phyloP scores from a whole-genome alignment of 352 stramenopile genomes.

The Blastocystis hominis region DNA sequence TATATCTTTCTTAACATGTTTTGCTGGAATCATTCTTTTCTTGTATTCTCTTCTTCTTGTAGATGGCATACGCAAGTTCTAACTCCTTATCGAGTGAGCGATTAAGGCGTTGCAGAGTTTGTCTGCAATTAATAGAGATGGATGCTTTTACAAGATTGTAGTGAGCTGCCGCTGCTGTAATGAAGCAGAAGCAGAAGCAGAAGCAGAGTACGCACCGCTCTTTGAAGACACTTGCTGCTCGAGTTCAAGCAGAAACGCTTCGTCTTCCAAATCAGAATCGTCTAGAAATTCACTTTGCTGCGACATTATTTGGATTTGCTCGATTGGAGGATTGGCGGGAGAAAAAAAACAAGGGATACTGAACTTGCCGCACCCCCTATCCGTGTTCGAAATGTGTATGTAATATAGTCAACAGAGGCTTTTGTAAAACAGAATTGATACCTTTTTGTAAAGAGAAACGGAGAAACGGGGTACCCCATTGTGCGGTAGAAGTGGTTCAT shows the following conservation, averaged over 20 bases:
- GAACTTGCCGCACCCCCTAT: background rate
- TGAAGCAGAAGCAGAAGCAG: no score
- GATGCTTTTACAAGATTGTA: background rate
- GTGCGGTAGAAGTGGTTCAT: background rate
- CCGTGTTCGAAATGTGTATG: background rate
- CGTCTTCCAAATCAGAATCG: slow-evolving; percentile 13
- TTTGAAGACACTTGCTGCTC: background rate
- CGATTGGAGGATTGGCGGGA: background rate
- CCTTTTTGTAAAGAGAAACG: background rate
- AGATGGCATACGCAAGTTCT: background rate
- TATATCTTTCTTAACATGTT: background rate
- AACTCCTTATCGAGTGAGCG: background rate
- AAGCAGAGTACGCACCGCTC: background rate
- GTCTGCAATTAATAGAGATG: background rate
- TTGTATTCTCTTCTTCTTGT: background rate
- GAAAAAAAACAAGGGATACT: background rate
- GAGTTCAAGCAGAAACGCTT: background rate
- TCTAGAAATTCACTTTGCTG: background rate
- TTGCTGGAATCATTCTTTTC: background rate
- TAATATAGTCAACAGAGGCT: background rate
- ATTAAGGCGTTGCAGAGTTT: background rate
- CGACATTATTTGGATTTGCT: no score
- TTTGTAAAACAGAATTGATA: background rate
- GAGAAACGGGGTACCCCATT: background rate
- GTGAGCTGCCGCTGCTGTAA: background rate